Evolutionary conservation across 805 yeast species (phyloP).

Genomic region (Pichia rugopelliculosa): DNA sequence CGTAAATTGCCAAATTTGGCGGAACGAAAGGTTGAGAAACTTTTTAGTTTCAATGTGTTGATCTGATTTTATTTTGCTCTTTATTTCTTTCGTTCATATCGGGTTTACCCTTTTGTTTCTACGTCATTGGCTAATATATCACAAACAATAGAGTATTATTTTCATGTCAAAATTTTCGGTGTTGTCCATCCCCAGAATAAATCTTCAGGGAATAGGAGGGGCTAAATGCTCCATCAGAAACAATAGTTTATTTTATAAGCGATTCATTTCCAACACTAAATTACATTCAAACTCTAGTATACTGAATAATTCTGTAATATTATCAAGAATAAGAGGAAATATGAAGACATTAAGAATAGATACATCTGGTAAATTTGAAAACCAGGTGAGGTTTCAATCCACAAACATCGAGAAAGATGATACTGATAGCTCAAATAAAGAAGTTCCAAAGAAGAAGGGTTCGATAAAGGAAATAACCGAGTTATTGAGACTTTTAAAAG

Average conservation of each 20-base stretch:
- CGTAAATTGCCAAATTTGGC: no score
- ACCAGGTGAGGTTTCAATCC: not conserved
- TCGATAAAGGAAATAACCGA: constrained; percentile 36
- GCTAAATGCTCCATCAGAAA: not conserved
- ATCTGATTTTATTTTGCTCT: not conserved
- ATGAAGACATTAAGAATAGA: not conserved
- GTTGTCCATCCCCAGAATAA: not conserved
- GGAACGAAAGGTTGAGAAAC: no score
- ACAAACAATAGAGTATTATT: not conserved
- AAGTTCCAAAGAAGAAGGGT: constrained; percentile 13
- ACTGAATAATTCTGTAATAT: not conserved
- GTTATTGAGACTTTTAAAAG: constrained; percentile 47
- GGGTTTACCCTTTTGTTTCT: not conserved
- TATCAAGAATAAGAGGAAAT: not conserved
- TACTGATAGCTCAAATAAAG: not conserved
- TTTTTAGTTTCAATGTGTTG: no score
- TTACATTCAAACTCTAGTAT: not conserved
- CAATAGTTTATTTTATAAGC: not conserved
- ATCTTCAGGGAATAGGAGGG: not conserved
- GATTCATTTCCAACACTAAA: not conserved
- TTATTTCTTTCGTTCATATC: not conserved
- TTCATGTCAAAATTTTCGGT: not conserved
- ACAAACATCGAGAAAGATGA: not conserved
- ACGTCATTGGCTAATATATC: not conserved
- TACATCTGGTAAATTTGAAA: not conserved